Conservation (phyloP, 495 filamentous ascomycete genomes). For the Aspergillus ostianus region DNA sequence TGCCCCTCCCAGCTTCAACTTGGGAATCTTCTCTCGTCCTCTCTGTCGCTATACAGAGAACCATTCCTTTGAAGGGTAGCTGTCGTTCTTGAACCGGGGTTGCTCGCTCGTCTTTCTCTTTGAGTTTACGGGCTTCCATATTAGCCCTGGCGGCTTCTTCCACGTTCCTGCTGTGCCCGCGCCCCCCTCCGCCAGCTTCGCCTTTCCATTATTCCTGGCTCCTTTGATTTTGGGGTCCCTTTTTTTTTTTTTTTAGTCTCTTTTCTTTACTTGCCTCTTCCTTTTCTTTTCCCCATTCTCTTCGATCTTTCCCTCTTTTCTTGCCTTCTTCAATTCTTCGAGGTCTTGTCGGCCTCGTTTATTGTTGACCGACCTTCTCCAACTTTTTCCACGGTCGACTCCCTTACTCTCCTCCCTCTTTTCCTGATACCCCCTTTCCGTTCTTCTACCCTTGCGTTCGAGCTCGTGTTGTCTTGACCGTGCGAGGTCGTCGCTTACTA, state of each 20-base stretch:
- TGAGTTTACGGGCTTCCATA: conserved; percentile 18
- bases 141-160: conserved; percentile 39
- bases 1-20: conserved; percentile 6
- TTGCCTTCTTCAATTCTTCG: neutral
- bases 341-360: neutral
- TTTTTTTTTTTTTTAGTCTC: conserved; percentile 10
- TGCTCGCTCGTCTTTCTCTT: conserved; percentile 5
- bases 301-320: conserved; percentile 11
- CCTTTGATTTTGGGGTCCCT: conserved; percentile 5
- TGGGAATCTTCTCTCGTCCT: neutral
- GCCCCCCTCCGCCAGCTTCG: conserved; percentile 16
- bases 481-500: conserved; percentile 11
- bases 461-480: conserved; percentile 10
- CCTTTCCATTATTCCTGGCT: conserved; percentile 1
- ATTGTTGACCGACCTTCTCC: neutral
- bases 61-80: neutral
- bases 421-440: conserved; percentile 26
- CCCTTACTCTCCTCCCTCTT: conserved; percentile 26
- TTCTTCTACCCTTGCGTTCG: conserved; percentile 19
- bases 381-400: neutral
- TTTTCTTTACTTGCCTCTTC: conserved; percentile 14
- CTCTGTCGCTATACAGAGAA: neutral
- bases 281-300: conserved; percentile 12
- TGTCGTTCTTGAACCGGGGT: neutral
- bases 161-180: conserved; percentile 29